Percentiles rank a stretch among this genome's conserved stretches.
phyloP scores from a whole-genome alignment of 208 protist genomes.

The Porcisia hertigi region DNA sequence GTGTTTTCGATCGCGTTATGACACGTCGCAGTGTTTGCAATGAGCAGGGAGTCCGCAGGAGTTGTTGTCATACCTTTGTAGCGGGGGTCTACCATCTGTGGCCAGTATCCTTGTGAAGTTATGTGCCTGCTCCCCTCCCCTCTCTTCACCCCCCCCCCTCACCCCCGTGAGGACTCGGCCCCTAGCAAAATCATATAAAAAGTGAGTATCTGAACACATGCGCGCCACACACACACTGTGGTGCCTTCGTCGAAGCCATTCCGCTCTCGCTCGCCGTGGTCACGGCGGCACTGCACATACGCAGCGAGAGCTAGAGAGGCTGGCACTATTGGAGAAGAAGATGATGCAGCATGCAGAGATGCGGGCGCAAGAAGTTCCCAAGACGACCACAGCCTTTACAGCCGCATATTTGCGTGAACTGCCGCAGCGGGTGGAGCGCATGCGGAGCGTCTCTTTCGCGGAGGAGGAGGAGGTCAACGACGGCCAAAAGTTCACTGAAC shows the following conservation, averaged over 20 bases:
- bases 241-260: neutral
- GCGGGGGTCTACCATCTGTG: no score
- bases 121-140: no score
- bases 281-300: constrained; percentile 33
- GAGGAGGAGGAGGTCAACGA: neutral
- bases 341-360: constrained; percentile 10
- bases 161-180: no score
- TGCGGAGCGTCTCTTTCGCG: neutral
- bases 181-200: neutral
- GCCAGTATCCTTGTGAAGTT: no score
- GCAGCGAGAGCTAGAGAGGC: constrained; percentile 27
- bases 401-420: constrained; percentile 31
- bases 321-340: constrained; percentile 33
- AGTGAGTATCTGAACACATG: neutral
- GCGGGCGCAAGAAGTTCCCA: constrained; percentile 7
- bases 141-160: no score
- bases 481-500: neutral
- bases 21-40: no score
- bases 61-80: no score
- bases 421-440: constrained; percentile 21
- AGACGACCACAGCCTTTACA: neutral
- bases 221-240: neutral
- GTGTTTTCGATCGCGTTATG: no score
- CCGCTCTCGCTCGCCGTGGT: constrained; percentile 24
- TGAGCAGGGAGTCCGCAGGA: no score